phyloP scores from a whole-genome alignment of 2,329 filamentous ascomycete genomes.

The Apiospora marii region DNA sequence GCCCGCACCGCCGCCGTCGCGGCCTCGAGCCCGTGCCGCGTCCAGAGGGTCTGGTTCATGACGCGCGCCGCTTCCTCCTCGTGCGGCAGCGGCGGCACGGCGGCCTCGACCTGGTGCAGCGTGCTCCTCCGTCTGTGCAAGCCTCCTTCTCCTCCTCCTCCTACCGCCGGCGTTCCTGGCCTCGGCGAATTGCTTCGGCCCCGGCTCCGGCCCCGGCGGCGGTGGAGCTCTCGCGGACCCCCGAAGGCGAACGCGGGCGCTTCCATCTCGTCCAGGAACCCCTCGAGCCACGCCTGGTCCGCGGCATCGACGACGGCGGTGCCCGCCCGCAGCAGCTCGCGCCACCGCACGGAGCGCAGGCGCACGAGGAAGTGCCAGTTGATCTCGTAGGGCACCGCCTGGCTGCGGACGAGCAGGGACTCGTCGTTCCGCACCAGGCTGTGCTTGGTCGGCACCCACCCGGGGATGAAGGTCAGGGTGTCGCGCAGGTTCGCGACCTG shows the following conservation, averaged over 20 bases:
- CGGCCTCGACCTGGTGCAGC: slow-evolving; percentile 8
- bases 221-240: background rate
- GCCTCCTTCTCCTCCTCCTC: background rate
- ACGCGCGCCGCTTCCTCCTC: background rate
- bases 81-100: background rate
- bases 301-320: background rate
- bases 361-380: background rate
- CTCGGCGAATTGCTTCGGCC: background rate
- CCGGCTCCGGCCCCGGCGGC: background rate
- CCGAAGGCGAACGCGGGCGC: background rate
- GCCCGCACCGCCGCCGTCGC: background rate
- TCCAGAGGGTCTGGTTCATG: background rate
- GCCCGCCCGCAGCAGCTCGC: background rate
- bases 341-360: slow-evolving; percentile 14
- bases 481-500: slow-evolving; percentile 1
- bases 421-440: background rate
- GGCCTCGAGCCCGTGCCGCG: background rate
- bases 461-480: background rate
- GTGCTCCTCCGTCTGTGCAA: background rate
- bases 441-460: background rate
- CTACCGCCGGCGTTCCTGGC: background rate
- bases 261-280: background rate
- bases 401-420: background rate
- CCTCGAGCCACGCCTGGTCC: background rate
- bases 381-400: background rate